Percentiles rank a stretch among this genome's conserved stretches.
phyloP scores from a whole-genome alignment of 2,329 filamentous ascomycete species.

The Colletotrichum trifolii region DNA sequence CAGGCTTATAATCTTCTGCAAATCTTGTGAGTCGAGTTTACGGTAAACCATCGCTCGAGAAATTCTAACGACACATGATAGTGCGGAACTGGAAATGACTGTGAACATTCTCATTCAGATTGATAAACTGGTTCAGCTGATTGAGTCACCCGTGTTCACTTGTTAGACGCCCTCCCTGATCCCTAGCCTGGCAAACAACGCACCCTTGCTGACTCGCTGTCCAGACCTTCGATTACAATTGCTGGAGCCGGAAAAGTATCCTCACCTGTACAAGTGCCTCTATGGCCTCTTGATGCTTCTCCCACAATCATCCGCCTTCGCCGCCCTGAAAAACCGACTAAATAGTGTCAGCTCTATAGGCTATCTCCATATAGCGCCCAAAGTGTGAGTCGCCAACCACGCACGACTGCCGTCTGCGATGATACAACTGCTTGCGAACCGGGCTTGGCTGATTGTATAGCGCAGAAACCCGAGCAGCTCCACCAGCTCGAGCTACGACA shows the following conservation, averaged over 20 bases:
- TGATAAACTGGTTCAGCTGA: constrained; percentile 95
- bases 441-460: constrained; percentile 21
- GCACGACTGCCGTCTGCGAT: too few species aligned
- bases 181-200: neutral
- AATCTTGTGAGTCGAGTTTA: constrained; percentile 76
- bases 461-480: constrained; percentile 53
- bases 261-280: constrained; percentile 96
- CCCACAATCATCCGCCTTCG: constrained; percentile 97
- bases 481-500: constrained; percentile 70
- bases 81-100: constrained; percentile 97
- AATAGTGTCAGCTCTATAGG: constrained; percentile 98
- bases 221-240: constrained; percentile 92
- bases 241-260: constrained; percentile 93
- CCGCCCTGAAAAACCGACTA: constrained; percentile 92
- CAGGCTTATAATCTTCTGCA: constrained; percentile 96
- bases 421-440: too few species aligned
- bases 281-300: constrained; percentile 97
- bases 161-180: constrained; percentile 66
- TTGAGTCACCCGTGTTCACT: constrained; percentile 97
- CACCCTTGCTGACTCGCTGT: neutral
- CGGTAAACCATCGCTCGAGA: constrained; percentile 12
- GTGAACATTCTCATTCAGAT: constrained; percentile 99
- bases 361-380: constrained; percentile 84
- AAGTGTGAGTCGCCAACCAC: constrained; percentile 71
- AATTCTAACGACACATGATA: constrained; percentile 47